Conservation (phyloP, 768 basidiomycete species). For the Serendipita sp. region DNA sequence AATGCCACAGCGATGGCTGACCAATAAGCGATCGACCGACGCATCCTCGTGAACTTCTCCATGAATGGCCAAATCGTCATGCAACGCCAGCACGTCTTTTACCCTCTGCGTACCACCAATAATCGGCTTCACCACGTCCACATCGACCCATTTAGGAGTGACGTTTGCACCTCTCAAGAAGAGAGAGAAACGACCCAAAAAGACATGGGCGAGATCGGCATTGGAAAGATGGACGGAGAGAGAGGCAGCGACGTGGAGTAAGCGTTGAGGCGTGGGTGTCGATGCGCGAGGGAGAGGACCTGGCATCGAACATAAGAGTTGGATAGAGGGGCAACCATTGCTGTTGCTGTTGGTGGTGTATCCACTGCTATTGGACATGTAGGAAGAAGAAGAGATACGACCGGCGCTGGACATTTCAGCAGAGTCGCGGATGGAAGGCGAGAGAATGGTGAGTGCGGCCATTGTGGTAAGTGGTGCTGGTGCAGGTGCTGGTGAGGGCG, state of each 20-base stretch:
- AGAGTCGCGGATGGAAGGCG: neutral
- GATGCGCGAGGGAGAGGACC: neutral
- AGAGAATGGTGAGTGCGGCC: neutral
- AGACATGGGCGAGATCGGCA: neutral
- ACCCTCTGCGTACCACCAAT: neutral
- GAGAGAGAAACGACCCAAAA: neutral
- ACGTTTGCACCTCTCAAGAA: neutral
- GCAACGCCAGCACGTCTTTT: neutral
- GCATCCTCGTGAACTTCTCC: neutral
- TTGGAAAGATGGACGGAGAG: slow-evolving; percentile 1
- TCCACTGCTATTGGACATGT: neutral
- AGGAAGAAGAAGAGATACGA: neutral
- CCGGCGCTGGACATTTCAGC: no score
- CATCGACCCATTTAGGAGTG: neutral
- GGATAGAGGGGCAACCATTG: neutral
- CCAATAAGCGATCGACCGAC: neutral
- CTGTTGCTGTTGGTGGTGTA: neutral
- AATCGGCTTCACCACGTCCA: neutral
- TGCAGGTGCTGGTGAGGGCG: no score
- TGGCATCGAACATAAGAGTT: neutral
- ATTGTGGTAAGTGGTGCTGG: neutral
- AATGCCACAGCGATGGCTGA: slow-evolving; percentile 2
- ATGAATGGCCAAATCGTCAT: neutral
- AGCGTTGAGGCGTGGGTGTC: neutral
- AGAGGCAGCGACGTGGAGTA: neutral